Base-by-base conservation (phyloP, 2,329 filamentous ascomycete species). In the Botrytis medusae region DNA sequence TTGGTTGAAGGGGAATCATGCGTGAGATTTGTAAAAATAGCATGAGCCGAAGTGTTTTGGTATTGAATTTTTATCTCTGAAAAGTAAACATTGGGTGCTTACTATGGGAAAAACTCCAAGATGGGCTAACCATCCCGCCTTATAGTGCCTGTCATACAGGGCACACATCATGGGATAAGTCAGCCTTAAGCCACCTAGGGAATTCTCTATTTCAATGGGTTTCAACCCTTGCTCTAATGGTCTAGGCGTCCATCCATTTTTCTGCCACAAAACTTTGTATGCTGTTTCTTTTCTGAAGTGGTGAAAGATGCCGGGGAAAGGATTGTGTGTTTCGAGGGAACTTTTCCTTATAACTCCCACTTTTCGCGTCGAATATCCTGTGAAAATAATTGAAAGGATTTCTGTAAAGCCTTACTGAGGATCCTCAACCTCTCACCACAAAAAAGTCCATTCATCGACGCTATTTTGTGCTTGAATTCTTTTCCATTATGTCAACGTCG, bases 211-310 rank as follows among this genome's bases (percentile, higher is more conserved):
- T 29, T 42, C 16, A 16, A 67, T 65, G 14, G 25, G 25, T 37
- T 51, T 37, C 37, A 20, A 25, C 44, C 37, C 69, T 46, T 72
- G 46, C 69, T 42, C 44, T 18, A n/a, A n/a, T 9, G 40, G 16
- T n/a, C 69, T 71, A 25, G 59, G 61, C 70, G 20, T 72, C 57
- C 63, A 51, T 46, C 29, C 46, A 20, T 60, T n/a, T 40, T 46
- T 25, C 25, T 29, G 2, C 32, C 37, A 32, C 42, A 29, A n/a
- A 12, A 22, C 46, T 37, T 62, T 32, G 42, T 22, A 22, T 46
- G 18, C 34, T 51, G 2, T 7, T 9, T 18, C n/a, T 63, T 46
- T 20, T 71, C 44, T 51, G 1, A 1, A 25, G 48, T 60, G 29
- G 40, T 54, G 29, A 25, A 29, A 12, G 37, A 59, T 46, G 10